A percentile compares a stretch with the other conserved stretches of the same genome.
These are phyloP conservation scores for Aspergillus sp. DNA, from an alignment of 2,329 filamentous ascomycete species.

Conservation along the genomic window DNA sequence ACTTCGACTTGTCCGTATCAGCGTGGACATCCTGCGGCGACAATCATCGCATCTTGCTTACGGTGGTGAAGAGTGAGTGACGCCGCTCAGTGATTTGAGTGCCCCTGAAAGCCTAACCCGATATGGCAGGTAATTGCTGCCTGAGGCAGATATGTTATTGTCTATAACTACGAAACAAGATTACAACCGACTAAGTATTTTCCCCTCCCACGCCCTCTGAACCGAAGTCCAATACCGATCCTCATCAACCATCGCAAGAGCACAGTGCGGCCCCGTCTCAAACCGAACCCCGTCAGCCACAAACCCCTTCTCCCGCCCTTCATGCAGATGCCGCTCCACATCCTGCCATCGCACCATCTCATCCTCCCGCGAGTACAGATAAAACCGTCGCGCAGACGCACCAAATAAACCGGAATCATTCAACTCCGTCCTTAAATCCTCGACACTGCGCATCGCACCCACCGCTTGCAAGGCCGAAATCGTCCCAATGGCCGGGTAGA, in stretches of 20 bases:
- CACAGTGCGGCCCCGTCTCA: slow-evolving; percentile 18
- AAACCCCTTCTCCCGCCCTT: slow-evolving; percentile 15
- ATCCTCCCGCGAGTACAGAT: slow-evolving; percentile 21
- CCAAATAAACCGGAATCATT: slow-evolving; percentile 21
- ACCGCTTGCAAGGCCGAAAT: slow-evolving; percentile 14
- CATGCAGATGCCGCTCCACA: slow-evolving; percentile 19
- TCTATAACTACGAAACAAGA: too few species aligned
- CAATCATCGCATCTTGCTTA: too few species aligned
- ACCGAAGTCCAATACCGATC: neutral
- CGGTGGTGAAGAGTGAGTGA: too few species aligned
- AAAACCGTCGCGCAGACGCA: slow-evolving; percentile 12
- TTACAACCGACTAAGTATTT: neutral
- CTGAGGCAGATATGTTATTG: too few species aligned
- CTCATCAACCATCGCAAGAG: slow-evolving; percentile 19
- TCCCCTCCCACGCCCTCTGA: neutral
- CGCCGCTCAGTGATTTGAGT: too few species aligned
- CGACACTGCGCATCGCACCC: slow-evolving; percentile 12
- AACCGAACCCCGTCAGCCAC: slow-evolving; percentile 15
- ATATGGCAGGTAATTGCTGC: too few species aligned
- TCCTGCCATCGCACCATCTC: slow-evolving; percentile 20
- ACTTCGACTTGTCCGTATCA: too few species aligned
- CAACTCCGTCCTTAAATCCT: slow-evolving; percentile 14
- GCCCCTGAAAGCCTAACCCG: too few species aligned
- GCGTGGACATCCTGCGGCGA: too few species aligned
- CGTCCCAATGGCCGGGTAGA: slow-evolving; percentile 19